These are phyloP conservation scores for Pyrrhoderma lamaoense DNA, from an alignment of 1,284 basidiomycete species.

Conservation along the genomic window DNA sequence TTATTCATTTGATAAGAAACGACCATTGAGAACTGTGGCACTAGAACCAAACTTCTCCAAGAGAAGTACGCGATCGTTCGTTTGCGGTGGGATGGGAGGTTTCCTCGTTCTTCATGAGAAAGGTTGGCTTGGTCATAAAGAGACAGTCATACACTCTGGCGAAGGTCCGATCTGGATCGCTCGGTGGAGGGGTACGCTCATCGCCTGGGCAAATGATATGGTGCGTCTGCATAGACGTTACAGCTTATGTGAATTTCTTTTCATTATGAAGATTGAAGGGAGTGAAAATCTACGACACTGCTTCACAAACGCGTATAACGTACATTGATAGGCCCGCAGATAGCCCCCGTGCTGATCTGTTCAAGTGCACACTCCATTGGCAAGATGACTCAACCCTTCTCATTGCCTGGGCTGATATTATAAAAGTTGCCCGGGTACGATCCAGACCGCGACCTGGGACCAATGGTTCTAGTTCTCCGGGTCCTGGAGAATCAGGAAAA, in stretches of 20 bases:
- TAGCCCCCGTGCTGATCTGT: constrained; percentile 86
- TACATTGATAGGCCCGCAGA: constrained; percentile 79
- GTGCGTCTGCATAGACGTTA: constrained; percentile 35
- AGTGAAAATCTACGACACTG: constrained; percentile 89
- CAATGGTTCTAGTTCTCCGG: constrained; percentile 27
- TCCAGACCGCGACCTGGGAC: constrained; percentile 41
- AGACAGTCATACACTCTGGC: constrained; percentile 77
- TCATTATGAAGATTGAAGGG: constrained; percentile 56
- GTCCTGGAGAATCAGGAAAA: constrained; percentile 32
- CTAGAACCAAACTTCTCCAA: constrained; percentile 90
- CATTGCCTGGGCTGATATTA: constrained; percentile 91
- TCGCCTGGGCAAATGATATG: constrained; percentile 95
- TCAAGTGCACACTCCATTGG: constrained; percentile 90
- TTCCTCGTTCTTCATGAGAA: constrained; percentile 85
- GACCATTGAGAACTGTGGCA: constrained; percentile 86
- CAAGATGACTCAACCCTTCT: constrained; percentile 86
- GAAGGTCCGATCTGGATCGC: constrained; percentile 95
- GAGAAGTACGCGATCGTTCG: constrained; percentile 75
- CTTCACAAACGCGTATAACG: constrained; percentile 74
- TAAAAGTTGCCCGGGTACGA: constrained; percentile 85
- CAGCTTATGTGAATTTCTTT: neutral
- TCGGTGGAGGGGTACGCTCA: constrained; percentile 79
- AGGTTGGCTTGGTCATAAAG: constrained; percentile 94
- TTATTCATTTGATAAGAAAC: constrained; percentile 87
- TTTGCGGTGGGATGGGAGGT: constrained; percentile 92